Percentiles rank a stretch among this genome's conserved stretches.
Conservation (phyloP, 2,329 filamentous ascomycete species). For the Colletotrichum neosansevieriae region DNA sequence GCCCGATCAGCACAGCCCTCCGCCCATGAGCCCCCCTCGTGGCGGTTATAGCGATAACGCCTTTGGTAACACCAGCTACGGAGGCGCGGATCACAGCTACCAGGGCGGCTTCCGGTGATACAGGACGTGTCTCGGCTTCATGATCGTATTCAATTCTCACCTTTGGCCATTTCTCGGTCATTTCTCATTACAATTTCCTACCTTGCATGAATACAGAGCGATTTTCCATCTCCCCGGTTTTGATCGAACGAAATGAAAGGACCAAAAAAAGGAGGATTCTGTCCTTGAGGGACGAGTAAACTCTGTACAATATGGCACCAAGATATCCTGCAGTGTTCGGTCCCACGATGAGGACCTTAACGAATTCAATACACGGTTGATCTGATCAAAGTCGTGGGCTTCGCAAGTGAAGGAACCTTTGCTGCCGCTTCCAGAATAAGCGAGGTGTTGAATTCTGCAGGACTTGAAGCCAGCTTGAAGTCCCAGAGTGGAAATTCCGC, state of each 20-base stretch:
- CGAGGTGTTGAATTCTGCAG: too few relatives aligned
- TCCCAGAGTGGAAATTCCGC: too few relatives aligned
- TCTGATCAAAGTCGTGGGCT: neutral
- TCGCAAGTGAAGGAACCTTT: too few relatives aligned
- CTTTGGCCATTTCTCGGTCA: neutral
- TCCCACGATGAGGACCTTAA: conserved; percentile 5
- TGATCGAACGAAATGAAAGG: conserved; percentile 8
- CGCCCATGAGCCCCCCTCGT: conserved; percentile 37
- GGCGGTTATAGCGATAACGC: conserved; percentile 28
- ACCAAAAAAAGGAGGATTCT: neutral
- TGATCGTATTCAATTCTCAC: conserved; percentile 3
- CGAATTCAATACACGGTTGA: conserved; percentile 20
- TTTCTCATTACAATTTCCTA: neutral
- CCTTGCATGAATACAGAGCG: conserved; percentile 27
- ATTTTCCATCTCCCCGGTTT: conserved; percentile 7
- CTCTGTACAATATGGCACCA: conserved; percentile 18
- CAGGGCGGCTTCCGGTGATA: conserved; percentile 36
- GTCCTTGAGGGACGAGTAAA: conserved; percentile 7
- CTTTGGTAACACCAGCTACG: conserved; percentile 22
- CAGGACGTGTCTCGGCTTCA: neutral
- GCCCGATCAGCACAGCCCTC: conserved; percentile 38
- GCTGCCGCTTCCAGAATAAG: too few relatives aligned
- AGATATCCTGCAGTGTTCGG: conserved; percentile 22
- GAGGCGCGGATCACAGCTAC: conserved; percentile 34
- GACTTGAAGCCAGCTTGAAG: too few relatives aligned